Evolutionary conservation across 345 rosid genomes (phyloP).

Genomic region (Boechera retrofracta): DNA sequence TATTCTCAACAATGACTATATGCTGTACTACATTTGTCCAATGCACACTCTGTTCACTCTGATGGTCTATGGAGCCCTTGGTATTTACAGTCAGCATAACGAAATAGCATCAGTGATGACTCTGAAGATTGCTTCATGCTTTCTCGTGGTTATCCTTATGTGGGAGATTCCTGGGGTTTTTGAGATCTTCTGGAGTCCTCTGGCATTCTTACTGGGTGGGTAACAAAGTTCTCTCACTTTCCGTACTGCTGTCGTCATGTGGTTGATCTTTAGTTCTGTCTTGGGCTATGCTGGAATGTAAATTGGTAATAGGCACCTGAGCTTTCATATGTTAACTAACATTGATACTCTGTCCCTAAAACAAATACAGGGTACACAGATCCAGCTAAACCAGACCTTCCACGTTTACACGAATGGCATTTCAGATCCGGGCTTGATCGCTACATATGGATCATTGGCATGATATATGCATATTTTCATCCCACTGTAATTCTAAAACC

Average conservation of each 20-base stretch:
- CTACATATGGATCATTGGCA: constrained; percentile 94
- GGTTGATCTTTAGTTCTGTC: constrained; percentile 7
- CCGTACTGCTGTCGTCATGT: not conserved
- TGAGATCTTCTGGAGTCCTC: constrained; percentile 80
- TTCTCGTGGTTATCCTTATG: constrained; percentile 77
- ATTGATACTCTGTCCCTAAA: constrained; percentile 7
- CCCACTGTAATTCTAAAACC: constrained; percentile 66
- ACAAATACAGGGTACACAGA: constrained; percentile 71
- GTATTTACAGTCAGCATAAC: constrained; percentile 75
- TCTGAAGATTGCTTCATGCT: constrained; percentile 75
- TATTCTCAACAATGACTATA: constrained; percentile 89
- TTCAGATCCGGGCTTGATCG: constrained; percentile 98
- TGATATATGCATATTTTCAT: constrained; percentile 93
- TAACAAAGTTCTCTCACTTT: constrained; percentile 22
- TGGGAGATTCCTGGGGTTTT: constrained; percentile 97
- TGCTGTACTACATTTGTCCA: constrained; percentile 94
- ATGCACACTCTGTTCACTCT: constrained; percentile 97
- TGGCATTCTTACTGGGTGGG: constrained; percentile 73
- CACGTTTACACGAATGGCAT: constrained; percentile 88
- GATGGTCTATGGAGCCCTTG: constrained; percentile 96
- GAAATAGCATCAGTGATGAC: constrained; percentile 90
- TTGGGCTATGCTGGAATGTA: constrained; percentile 1
- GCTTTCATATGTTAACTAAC: not conserved
- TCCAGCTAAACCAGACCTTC: constrained; percentile 88
- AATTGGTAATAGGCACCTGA: not conserved